Evolutionary conservation across 108 stramenopile genomes (phyloP).

Genomic region (Parmales sp.): DNA sequence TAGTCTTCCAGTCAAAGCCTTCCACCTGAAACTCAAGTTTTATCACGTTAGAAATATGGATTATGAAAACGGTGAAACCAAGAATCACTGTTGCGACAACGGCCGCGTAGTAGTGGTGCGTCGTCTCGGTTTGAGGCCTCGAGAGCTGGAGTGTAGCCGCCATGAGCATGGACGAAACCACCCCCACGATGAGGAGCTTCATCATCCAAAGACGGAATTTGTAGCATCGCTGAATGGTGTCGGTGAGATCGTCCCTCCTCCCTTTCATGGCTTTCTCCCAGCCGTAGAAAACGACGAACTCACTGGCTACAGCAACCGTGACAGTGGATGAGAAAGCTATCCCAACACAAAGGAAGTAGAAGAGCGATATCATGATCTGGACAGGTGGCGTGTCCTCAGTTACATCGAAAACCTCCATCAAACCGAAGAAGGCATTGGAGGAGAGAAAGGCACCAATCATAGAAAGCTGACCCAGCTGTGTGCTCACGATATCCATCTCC

Average conservation of each 20-base stretch:
- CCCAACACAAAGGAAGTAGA: neutral
- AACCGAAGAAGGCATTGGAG: neutral
- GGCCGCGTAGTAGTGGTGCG: no score
- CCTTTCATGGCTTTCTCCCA: neutral
- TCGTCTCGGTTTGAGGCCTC: no score
- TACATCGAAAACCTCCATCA: neutral
- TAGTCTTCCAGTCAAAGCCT: no score
- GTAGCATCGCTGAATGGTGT: neutral
- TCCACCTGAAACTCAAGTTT: no score
- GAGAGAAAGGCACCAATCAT: neutral
- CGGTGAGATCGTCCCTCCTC: neutral
- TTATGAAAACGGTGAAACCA: no score
- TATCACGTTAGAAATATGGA: no score
- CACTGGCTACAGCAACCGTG: neutral
- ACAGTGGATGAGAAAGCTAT: neutral
- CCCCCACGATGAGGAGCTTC: neutral
- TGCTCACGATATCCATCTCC: neutral
- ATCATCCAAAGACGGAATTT: neutral
- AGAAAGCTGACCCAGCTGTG: constrained; percentile 1
- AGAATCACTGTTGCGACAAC: no score
- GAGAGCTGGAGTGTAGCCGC: neutral
- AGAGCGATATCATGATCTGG: neutral
- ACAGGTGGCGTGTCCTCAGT: neutral
- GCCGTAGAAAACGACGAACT: neutral
- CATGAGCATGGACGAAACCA: constrained; percentile 1